Conservation (phyloP, 148 eudicot genomes). For the Rhododendron ferrugineum region DNA sequence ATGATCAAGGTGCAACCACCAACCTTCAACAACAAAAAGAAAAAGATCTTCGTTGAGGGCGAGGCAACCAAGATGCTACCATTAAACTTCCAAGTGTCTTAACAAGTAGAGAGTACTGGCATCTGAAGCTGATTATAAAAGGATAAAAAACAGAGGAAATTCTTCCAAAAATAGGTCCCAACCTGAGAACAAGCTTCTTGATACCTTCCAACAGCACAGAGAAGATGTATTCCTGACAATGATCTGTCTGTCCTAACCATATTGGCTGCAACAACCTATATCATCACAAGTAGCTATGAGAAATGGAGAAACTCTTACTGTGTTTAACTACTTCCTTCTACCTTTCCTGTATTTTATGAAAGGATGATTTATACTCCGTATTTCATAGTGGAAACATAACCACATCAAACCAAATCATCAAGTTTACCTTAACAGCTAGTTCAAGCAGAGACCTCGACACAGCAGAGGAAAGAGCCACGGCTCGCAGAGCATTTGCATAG, state of each 20-base stretch:
- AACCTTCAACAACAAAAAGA: background rate
- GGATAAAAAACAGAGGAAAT: background rate
- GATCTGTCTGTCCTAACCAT: constrained; percentile 97
- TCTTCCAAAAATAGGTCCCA: constrained; percentile 8
- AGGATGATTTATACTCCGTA: background rate
- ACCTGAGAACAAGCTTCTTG: constrained; percentile 99
- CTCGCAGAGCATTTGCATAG: constrained; percentile 88
- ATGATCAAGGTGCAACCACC: background rate
- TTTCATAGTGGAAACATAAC: background rate
- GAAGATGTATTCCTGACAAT: constrained; percentile 92
- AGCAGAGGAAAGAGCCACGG: constrained; percentile 97
- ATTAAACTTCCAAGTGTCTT: background rate
- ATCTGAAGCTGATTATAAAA: background rate
- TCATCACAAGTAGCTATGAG: constrained; percentile 5
- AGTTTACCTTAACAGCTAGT: constrained; percentile 88
- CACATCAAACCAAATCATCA: constrained; percentile 1
- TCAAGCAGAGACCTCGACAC: constrained; percentile 88
- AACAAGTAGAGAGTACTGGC: background rate
- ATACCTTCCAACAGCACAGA: constrained; percentile 96
- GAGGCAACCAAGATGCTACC: background rate
- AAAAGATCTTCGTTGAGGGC: background rate
- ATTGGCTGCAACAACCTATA: constrained; percentile 97
- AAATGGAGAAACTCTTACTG: background rate
- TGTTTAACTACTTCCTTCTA: background rate
- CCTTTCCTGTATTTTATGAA: background rate